These are phyloP conservation scores for Metschnikowia vanudenii DNA, from an alignment of 805 yeast species.

Conservation along the genomic window DNA sequence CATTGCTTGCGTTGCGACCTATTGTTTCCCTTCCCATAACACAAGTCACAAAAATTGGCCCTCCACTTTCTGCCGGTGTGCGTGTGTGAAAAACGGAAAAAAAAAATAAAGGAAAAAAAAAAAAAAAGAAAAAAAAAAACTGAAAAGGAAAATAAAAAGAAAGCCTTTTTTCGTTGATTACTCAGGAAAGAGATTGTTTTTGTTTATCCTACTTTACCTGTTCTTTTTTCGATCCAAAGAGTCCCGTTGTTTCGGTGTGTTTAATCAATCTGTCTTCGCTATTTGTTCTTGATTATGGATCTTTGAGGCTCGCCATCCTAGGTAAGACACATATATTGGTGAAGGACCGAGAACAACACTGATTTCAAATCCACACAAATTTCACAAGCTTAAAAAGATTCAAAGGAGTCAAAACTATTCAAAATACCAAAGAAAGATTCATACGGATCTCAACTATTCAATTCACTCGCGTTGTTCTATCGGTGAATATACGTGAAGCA, in stretches of 20 bases:
- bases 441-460: too few relatives aligned
- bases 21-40: background rate
- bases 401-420: background rate
- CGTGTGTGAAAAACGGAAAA: constrained; percentile 1
- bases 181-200: background rate
- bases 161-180: too few relatives aligned
- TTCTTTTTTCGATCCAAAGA: background rate
- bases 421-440: too few relatives aligned
- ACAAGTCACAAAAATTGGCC: background rate
- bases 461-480: too few relatives aligned
- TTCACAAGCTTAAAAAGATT: background rate
- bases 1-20: constrained; percentile 6
- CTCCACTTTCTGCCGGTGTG: background rate
- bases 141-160: too few relatives aligned
- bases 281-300: constrained; percentile 4
- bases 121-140: background rate
- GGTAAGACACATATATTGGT: constrained; percentile 11
- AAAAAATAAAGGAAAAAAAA: background rate
- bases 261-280: too few relatives aligned
- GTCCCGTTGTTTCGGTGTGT: background rate
- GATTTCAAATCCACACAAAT: background rate
- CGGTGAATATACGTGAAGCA: too few relatives aligned
- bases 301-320: constrained; percentile 8
- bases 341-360: background rate
- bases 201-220: background rate